These are phyloP conservation scores for Backusella mclennaniae DNA, from an alignment of 192 early-diverging fungal species.

Conservation along the genomic window DNA sequence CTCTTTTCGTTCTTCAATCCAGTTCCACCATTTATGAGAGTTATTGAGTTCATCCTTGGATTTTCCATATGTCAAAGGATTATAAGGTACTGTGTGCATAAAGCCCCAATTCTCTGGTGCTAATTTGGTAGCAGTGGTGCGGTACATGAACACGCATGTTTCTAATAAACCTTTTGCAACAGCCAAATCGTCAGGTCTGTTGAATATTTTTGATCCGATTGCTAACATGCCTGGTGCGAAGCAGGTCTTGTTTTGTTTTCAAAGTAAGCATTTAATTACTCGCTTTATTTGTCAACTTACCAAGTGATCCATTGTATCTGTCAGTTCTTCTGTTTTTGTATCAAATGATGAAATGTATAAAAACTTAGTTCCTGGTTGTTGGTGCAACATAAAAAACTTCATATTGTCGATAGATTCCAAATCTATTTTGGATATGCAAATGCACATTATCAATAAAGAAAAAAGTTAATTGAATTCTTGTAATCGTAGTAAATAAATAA, in stretches of 20 bases:
- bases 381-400: constrained; percentile 22
- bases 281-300: background rate
- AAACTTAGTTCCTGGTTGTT: constrained; percentile 10
- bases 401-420: constrained; percentile 28
- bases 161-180: constrained; percentile 42
- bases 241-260: constrained; percentile 34
- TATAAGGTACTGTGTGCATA: background rate
- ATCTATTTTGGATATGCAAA: constrained; percentile 9
- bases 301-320: constrained; percentile 28
- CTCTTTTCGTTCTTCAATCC: background rate
- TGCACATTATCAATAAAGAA: background rate
- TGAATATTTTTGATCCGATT: constrained; percentile 44
- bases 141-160: constrained; percentile 42
- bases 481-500: background rate
- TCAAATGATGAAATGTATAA: constrained; percentile 15
- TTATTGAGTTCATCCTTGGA: background rate
- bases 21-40: background rate
- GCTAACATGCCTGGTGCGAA: constrained; percentile 51
- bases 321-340: background rate
- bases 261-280: background rate
- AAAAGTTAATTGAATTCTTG: background rate
- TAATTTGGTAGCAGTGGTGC: constrained; percentile 36
- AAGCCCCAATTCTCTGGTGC: constrained; percentile 43
- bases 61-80: constrained; percentile 9
- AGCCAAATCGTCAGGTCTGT: constrained; percentile 39